A percentile compares a stretch with the other conserved stretches of the same genome.
These are phyloP conservation scores for Pistacia vera DNA, from an alignment of 345 rosid genomes.

Conservation along the genomic window DNA sequence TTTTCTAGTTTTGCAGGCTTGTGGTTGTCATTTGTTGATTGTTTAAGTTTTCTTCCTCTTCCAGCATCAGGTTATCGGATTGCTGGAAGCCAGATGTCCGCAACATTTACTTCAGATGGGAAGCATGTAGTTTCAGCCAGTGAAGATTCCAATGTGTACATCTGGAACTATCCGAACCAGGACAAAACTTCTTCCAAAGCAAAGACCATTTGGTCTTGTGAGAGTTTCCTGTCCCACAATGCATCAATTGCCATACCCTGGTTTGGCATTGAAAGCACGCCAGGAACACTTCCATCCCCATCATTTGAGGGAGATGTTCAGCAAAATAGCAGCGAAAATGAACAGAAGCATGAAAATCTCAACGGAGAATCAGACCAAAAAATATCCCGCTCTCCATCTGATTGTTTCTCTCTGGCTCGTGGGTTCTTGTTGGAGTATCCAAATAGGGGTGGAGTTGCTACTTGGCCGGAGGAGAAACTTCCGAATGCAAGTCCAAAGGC, in stretches of 20 bases:
- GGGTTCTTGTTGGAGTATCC: constrained; percentile 46
- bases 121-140: constrained; percentile 68
- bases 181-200: constrained; percentile 39
- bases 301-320: constrained; percentile 13
- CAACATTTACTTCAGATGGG: constrained; percentile 74
- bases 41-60: constrained; percentile 8
- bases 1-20: neutral
- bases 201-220: constrained; percentile 51
- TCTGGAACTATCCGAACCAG: constrained; percentile 60
- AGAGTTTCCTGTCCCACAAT: constrained; percentile 63
- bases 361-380: constrained; percentile 39
- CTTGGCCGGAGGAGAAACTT: constrained; percentile 90
- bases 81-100: constrained; percentile 56
- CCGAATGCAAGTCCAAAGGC: constrained; percentile 34
- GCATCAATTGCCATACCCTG: constrained; percentile 73
- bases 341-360: constrained; percentile 21
- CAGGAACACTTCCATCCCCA: constrained; percentile 23
- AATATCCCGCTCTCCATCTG: constrained; percentile 35
- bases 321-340: constrained; percentile 8
- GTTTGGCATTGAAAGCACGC: constrained; percentile 44
- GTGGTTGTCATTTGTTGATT: neutral
- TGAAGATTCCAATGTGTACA: constrained; percentile 64
- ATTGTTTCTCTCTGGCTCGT: constrained; percentile 53
- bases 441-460: constrained; percentile 50
- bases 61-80: constrained; percentile 51